Evolutionary conservation across 306 rosid species (phyloP), one percentile per base, ranked within the genome.

Genomic region (Prinsepia uniflora): DNA sequence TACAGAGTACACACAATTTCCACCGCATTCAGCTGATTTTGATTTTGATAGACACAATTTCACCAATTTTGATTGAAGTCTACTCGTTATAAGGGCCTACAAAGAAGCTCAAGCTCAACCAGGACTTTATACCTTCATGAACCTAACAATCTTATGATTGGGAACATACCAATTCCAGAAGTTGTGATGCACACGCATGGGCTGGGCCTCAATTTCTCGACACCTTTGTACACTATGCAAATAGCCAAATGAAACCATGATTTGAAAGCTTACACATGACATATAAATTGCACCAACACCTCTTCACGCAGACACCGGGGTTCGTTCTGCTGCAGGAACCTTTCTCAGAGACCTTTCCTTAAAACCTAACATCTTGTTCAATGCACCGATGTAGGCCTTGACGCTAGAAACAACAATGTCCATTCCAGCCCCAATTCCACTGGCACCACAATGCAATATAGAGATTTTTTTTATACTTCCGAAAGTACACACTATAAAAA

Each of bases 351-450:
- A 20, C 52, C 75, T 78, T 55, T 80, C 89, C 67, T 67, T 75
- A 79, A 95, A 89, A 82, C 96, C 87, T 55, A 86, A 53, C 96
- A 95, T 89, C 85, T 95, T 95, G 75, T 95, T 95, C 74, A 91
- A 12, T 4, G 99, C 99, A 64, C 86, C 87, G 70, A 87, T 8
- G 68, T 87, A 95, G 46, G 99, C 99, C 91, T 91, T 91, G 52
- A 91, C 96, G 80, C 99, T 95, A 71, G 96, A 91, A 44, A 91
- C 99, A 64, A 91, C 96, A 58, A 95, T 84, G 74, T 95, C 99
- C 99, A 91, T 86, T 76, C 97, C 96, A 5, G 96, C 91, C 54
- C 96, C 97, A 4, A 46, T 84, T 50, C 97, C 99, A 75, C 99
- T 95, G 79, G 9, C 59, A 76, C 58, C 58, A 60, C 45, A 71